Evolutionary conservation across 805 yeast genomes (phyloP).

Genomic region (Wickerhamomyces xylosicus): DNA sequence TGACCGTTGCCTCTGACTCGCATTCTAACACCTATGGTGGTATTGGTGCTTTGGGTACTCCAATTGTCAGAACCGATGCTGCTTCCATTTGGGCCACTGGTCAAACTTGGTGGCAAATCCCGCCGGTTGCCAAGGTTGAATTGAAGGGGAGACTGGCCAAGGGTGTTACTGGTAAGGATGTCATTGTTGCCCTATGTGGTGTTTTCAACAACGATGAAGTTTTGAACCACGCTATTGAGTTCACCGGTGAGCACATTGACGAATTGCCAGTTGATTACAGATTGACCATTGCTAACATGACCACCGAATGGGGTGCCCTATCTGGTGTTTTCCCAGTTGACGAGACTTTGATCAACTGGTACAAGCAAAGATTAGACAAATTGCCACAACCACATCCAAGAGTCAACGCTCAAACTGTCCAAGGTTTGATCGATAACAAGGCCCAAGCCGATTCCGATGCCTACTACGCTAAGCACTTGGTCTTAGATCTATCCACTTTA

Average conservation of each 20-base stretch:
- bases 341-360: conserved; percentile 65
- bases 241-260: conserved; percentile 71
- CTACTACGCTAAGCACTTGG: conserved; percentile 77
- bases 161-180: conserved; percentile 94
- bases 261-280: conserved; percentile 71
- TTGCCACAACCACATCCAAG: conserved; percentile 77
- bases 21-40: conserved; percentile 99
- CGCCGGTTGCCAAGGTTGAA: conserved; percentile 94
- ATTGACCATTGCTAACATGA: conserved; percentile 92
- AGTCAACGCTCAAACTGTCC: conserved; percentile 52
- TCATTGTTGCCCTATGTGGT: conserved; percentile 94
- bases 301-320: conserved; percentile 98
- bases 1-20: conserved; percentile 95
- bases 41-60: conserved; percentile 90
- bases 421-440: conserved; percentile 34
- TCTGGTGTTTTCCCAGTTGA: conserved; percentile 98
- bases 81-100: conserved; percentile 99
- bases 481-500: conserved; percentile 67
- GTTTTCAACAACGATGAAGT: conserved; percentile 87
- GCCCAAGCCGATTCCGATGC: conserved; percentile 63
- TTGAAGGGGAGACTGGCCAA: conserved; percentile 69
- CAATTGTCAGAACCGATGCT: conserved; percentile 96
- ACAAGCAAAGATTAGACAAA: conserved; percentile 44
- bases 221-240: conserved; percentile 87
- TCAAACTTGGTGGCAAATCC: conserved; percentile 99